These are phyloP conservation scores for Claviceps lovelessii DNA, from an alignment of 2,329 filamentous ascomycete species.

Conservation along the genomic window DNA sequence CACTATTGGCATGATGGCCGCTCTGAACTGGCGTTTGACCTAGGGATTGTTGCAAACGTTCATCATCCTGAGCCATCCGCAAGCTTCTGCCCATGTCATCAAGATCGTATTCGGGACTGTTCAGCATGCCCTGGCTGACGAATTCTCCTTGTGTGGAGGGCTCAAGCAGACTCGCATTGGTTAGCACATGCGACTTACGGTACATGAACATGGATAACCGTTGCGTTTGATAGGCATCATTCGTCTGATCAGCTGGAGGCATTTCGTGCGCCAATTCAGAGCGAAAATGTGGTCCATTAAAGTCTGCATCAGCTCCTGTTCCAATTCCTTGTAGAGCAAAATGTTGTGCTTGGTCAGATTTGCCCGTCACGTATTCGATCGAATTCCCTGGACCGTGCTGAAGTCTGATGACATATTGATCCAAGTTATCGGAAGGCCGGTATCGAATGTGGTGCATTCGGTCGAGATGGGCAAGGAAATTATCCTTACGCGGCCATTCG, in stretches of 20 bases:
- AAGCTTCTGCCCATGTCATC: not conserved
- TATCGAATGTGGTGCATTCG: slow-evolving; percentile 44
- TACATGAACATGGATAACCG: not conserved
- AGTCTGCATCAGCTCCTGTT: not conserved
- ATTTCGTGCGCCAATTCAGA: not conserved
- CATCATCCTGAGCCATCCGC: not conserved
- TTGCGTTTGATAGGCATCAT: not conserved
- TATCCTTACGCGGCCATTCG: slow-evolving; percentile 67
- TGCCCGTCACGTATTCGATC: not conserved
- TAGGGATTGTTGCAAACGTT: not conserved
- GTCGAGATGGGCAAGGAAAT: slow-evolving; percentile 67
- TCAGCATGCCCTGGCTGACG: not conserved
- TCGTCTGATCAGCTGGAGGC: not conserved
- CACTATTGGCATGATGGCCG: not conserved
- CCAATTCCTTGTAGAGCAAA: slow-evolving; percentile 6
- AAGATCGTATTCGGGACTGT: not conserved
- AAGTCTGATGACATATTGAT: slow-evolving; percentile 14
- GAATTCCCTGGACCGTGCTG: slow-evolving; percentile 8
- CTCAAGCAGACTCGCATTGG: not conserved
- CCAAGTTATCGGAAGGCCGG: slow-evolving; percentile 24
- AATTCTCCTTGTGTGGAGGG: not conserved
- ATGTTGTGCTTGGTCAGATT: not conserved
- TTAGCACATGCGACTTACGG: not conserved
- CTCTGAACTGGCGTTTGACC: not conserved
- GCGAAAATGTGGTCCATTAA: not conserved